Evolutionary conservation across 2,329 filamentous ascomycete species (phyloP), one percentile per base, ranked within the genome.

Genomic region (Pseudocercospora eumusae): DNA sequence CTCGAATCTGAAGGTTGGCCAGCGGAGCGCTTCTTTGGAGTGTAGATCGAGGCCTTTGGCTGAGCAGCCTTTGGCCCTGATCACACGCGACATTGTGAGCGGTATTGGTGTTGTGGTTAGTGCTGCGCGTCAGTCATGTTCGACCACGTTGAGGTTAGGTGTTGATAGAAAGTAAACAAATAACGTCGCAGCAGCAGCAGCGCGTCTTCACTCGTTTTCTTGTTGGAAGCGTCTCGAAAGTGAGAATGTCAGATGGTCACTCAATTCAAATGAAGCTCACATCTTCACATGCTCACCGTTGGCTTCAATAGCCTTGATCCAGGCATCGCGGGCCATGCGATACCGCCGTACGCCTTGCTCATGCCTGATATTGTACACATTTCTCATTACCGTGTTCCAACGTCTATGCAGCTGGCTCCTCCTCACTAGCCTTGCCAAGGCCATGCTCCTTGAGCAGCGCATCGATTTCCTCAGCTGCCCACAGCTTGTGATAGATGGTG

Each of bases 401-500:
- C 47, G 42, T 57, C 56, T 61, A 59, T 52, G 60, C 52, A 60
- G 57, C 57, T 56, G 64, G 64, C 55, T 68, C 66, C 56, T 68
- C 66, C 87, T 86, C 86, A 75, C 93, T 90, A 68, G 88, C 86
- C 84, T 96, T 98, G 64, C 92, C 93, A 76, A 99, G 80, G 71
- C 93, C 93, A 73, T 99, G 93, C 83, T 98, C 92, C 84, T 93
- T 96, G 73, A 99, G 82, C 77, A 99, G 82, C 56, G 89, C 87
- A 75, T 92, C 93, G 73, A 99, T 99, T 83, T 98, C 95, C 69
- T 99, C 93, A 49, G 93, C 93, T 72, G 87, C 90, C 95, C 95
- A 99, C 66, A 99, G 84, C 76, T 96, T 91, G 80, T 99, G 95
- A 82, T 98, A 99, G 79, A 99, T 93, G 82, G 93, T 95, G 73